Conservation (phyloP, 148 eudicot genomes). For the Chenopodium berlandieri region DNA sequence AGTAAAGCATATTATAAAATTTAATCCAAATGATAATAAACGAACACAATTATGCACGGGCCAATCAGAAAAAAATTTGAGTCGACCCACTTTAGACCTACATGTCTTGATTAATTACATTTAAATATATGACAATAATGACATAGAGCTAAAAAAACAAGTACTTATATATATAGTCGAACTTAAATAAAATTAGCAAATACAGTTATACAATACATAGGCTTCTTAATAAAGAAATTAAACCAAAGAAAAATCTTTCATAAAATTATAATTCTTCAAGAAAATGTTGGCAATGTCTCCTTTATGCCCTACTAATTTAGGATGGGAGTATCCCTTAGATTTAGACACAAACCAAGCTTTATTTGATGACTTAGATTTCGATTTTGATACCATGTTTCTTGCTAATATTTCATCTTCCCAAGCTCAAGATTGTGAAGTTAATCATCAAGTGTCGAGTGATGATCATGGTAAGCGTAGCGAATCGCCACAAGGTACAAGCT, state of each 20-base stretch:
- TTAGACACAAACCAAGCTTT: neutral
- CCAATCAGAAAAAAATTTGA: neutral
- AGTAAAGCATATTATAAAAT: neutral
- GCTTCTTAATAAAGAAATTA: neutral
- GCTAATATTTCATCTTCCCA: neutral
- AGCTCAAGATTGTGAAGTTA: neutral
- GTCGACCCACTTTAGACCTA: neutral
- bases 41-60: neutral
- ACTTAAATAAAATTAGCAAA: too few species aligned
- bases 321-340: constrained; percentile 2
- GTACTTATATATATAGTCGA: neutral
- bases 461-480: neutral
- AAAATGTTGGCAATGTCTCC: constrained; percentile 21
- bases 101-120: neutral
- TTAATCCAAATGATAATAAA: neutral
- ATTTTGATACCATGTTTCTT: neutral
- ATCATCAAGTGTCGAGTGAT: neutral
- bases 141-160: too few species aligned
- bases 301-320: neutral
- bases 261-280: too few species aligned
- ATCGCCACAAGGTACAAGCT: constrained; percentile 16
- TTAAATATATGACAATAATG: too few species aligned
- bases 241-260: neutral
- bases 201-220: too few species aligned
- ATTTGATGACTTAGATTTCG: neutral